Percentiles rank a stretch among this genome's conserved stretches.
These are phyloP conservation scores for Eimeria praecox DNA, from an alignment of 169 alveolate species.

Conservation along the genomic window DNA sequence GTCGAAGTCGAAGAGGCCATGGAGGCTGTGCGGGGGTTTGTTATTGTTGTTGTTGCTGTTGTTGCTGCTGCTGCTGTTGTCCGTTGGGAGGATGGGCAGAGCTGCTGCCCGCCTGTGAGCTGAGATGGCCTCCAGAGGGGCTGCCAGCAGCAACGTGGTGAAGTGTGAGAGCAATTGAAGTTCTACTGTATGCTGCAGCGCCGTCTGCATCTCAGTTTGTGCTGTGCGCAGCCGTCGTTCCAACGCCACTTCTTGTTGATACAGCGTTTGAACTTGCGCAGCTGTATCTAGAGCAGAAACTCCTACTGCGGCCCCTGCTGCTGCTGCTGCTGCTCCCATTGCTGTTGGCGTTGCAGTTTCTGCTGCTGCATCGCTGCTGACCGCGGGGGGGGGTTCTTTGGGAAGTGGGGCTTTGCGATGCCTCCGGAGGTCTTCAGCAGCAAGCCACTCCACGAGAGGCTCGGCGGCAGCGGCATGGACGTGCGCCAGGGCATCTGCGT, in stretches of 20 bases:
- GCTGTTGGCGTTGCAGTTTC: not conserved
- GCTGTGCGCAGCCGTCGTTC: constrained; percentile 8
- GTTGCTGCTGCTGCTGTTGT: not conserved
- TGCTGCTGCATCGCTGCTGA: not conserved
- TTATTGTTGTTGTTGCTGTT: not conserved
- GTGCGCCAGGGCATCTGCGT: not conserved
- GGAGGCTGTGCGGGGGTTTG: not conserved
- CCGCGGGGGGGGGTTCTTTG: not conserved
- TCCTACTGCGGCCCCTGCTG: not conserved
- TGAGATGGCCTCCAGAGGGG: constrained; percentile 3
- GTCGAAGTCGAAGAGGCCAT: constrained; percentile 37
- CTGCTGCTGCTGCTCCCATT: not conserved
- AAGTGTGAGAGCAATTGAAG: not conserved
- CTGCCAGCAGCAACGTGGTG: not conserved
- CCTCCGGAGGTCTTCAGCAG: not conserved
- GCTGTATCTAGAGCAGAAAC: not conserved
- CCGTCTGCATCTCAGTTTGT: not conserved
- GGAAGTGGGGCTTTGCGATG: not conserved
- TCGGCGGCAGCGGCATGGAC: not conserved
- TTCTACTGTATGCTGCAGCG: constrained; percentile 8
- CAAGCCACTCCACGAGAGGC: constrained; percentile 51
- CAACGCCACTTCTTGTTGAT: not conserved
- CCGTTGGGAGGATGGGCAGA: not conserved
- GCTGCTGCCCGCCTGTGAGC: not conserved
- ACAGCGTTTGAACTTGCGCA: not conserved